Evolutionary conservation across 2,329 filamentous ascomycete species (phyloP).

Genomic region (Colletotrichum sp.): DNA sequence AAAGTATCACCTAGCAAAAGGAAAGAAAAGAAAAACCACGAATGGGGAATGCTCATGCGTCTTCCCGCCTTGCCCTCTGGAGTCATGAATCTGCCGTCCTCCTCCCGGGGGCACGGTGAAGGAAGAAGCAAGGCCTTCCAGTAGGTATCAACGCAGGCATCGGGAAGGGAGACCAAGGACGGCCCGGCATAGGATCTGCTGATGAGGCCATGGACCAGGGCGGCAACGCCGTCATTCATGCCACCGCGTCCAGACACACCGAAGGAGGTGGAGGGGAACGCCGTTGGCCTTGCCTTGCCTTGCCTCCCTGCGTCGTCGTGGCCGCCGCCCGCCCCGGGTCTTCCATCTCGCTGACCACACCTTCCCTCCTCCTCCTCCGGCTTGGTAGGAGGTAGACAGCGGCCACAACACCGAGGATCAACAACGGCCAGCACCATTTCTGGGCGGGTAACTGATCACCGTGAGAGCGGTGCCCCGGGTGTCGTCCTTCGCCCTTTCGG

Average conservation of each 20-base stretch:
- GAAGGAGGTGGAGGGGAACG: background rate
- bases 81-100: slow-evolving; percentile 1
- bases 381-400: background rate
- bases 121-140: background rate
- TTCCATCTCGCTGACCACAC: background rate
- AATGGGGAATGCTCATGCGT: background rate
- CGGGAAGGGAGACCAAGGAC: background rate
- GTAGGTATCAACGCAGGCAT: background rate
- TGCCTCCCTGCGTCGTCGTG: background rate
- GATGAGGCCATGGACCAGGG: slow-evolving; percentile 7
- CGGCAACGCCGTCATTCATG: background rate
- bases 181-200: background rate
- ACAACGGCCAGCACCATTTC: background rate
- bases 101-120: background rate
- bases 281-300: background rate
- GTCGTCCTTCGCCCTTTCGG: background rate
- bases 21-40: background rate
- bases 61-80: background rate
- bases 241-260: background rate
- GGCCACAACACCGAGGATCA: background rate
- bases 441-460: background rate
- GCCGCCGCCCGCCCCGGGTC: background rate
- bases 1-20: background rate
- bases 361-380: background rate
- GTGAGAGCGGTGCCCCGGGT: background rate